Conservation (phyloP, 2,329 filamentous ascomycete species). For the Talaromyces sp. region DNA sequence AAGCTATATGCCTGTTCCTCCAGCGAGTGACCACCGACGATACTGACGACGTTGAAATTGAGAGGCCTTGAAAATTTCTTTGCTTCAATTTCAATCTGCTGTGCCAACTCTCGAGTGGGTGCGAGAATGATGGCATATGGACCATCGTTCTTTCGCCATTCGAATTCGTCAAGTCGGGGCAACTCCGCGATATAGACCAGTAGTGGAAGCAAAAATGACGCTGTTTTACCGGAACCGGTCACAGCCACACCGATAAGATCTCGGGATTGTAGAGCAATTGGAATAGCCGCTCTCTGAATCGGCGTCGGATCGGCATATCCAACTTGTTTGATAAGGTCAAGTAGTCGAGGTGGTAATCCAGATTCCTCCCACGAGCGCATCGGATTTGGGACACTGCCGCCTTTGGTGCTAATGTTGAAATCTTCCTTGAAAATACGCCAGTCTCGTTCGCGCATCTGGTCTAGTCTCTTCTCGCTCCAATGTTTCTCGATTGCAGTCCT, state of each 20-base stretch:
- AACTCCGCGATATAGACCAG: constrained; percentile 93
- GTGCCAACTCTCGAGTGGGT: constrained; percentile 92
- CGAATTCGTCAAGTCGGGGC: constrained; percentile 75
- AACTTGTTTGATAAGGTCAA: constrained; percentile 78
- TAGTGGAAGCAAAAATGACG: constrained; percentile 86
- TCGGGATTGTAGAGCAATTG: constrained; percentile 85
- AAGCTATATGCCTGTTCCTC: constrained; percentile 91
- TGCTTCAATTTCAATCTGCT: constrained; percentile 94
- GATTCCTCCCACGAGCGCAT: constrained; percentile 96
- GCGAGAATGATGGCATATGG: constrained; percentile 97
- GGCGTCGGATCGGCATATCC: constrained; percentile 90
- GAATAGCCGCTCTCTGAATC: constrained; percentile 91
- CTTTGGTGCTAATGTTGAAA: constrained; percentile 94
- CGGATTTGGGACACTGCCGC: constrained; percentile 85
- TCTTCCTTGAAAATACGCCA: constrained; percentile 99
- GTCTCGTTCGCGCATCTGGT: constrained; percentile 94
- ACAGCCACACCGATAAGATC: constrained; percentile 98
- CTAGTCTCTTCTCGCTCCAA: constrained; percentile 90
- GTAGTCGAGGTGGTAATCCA: constrained; percentile 69
- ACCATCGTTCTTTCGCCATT: constrained; percentile 86
- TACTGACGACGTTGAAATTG: constrained; percentile 91
- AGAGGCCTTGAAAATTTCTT: constrained; percentile 87
- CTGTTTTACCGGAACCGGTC: constrained; percentile 97
- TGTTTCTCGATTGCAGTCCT: constrained; percentile 82
- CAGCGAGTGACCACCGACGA: constrained; percentile 94